phyloP scores from a whole-genome alignment of 306 rosid species.

The Albizia julibrissin region DNA sequence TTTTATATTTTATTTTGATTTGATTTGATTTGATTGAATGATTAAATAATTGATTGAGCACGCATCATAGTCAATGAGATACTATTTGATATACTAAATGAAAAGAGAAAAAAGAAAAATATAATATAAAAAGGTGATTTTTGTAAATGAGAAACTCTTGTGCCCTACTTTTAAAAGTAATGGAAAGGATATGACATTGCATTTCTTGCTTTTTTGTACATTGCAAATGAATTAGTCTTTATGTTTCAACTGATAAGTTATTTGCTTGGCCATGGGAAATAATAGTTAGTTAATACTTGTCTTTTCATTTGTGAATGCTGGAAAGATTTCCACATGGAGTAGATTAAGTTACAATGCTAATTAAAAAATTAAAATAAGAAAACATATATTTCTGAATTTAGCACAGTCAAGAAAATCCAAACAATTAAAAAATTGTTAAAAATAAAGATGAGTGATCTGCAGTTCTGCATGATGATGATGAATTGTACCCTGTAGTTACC shows the following conservation, averaged over 20 bases:
- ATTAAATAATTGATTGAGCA: not conserved
- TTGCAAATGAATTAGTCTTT: not conserved
- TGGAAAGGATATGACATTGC: not conserved
- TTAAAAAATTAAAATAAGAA: not conserved
- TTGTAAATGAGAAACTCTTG: not conserved
- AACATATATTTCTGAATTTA: not conserved
- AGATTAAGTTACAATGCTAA: not conserved
- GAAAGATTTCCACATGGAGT: not conserved
- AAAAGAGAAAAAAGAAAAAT: not conserved
- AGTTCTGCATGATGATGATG: not conserved
- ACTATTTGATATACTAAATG: not conserved
- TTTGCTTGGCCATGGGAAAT: conserved; percentile 3
- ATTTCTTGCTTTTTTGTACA: not conserved
- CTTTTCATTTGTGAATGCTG: not conserved
- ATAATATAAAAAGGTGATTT: not conserved
- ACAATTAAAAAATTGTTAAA: not conserved
- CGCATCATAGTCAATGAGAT: not conserved
- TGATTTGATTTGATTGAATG: not conserved
- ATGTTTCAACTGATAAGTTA: not conserved
- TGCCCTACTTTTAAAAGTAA: not conserved
- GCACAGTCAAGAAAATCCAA: not conserved
- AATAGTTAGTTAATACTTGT: not conserved
- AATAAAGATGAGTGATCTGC: not conserved
- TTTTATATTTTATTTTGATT: not conserved
- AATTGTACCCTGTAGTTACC: not conserved